A percentile compares a stretch with the other conserved stretches of the same genome.
Conservation (phyloP, 768 basidiomycete genomes). For the Artomyces pyxidatus region DNA sequence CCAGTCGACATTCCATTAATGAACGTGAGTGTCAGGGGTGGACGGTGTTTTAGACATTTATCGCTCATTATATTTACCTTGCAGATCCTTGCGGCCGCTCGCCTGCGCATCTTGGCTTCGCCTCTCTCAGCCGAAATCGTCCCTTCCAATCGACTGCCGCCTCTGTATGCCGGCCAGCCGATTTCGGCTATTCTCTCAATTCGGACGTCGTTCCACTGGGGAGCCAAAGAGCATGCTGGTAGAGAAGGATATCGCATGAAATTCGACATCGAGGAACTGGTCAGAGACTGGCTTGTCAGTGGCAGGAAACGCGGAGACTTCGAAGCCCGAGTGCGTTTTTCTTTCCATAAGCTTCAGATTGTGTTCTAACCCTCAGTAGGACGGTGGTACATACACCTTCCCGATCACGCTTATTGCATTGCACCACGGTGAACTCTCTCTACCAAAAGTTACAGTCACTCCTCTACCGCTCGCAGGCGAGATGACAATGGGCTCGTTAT, state of each 20-base stretch:
- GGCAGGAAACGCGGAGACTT: slow-evolving; percentile 86
- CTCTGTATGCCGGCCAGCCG: slow-evolving; percentile 80
- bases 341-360: background rate
- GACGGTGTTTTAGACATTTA: background rate
- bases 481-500: slow-evolving; percentile 48
- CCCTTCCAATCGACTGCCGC: slow-evolving; percentile 3
- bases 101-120: slow-evolving; percentile 39
- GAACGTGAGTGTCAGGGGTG: slow-evolving; percentile 44
- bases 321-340: slow-evolving; percentile 50
- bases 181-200: slow-evolving; percentile 63
- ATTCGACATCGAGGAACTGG: slow-evolving; percentile 77
- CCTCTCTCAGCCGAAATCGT: slow-evolving; percentile 29
- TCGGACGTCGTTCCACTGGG: slow-evolving; percentile 74
- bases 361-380: slow-evolving; percentile 32
- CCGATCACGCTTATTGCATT: slow-evolving; percentile 79
- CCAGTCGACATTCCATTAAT: slow-evolving; percentile 81
- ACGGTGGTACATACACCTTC: slow-evolving; percentile 48
- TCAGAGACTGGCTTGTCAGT: slow-evolving; percentile 83
- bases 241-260: slow-evolving; percentile 45
- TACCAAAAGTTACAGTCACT: slow-evolving; percentile 66
- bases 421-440: slow-evolving; percentile 68
- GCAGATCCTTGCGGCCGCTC: slow-evolving; percentile 61
- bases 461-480: slow-evolving; percentile 48
- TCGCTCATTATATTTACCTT: slow-evolving; percentile 2
- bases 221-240: slow-evolving; percentile 34